Percentiles rank a stretch among this genome's conserved stretches.
Evolutionary conservation across 1,284 basidiomycete species (phyloP).

Genomic region (Gymnopus androsaceus): DNA sequence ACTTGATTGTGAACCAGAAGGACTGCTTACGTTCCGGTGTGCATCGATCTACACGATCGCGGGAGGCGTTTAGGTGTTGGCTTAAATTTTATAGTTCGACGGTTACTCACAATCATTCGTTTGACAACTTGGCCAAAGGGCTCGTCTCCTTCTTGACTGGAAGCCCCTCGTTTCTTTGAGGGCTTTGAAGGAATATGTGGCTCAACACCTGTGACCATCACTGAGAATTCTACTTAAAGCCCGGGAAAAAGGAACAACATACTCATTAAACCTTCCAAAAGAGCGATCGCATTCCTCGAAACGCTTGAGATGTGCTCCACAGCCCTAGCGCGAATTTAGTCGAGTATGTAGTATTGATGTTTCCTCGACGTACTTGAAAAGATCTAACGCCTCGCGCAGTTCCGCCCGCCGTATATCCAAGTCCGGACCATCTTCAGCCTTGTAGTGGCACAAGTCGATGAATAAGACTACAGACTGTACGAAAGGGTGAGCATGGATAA

Average conservation of each 20-base stretch:
- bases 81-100: too few relatives aligned
- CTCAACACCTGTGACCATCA: conserved; percentile 18
- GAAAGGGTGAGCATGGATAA: neutral
- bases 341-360: neutral
- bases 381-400: conserved; percentile 23
- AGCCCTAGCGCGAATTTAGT: conserved; percentile 17
- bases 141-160: conserved; percentile 20
- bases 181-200: conserved; percentile 23
- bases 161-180: conserved; percentile 19
- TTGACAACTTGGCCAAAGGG: conserved; percentile 27
- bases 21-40: conserved; percentile 1
- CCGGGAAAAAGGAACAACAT: neutral
- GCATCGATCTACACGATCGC: conserved; percentile 7
- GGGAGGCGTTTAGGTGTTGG: neutral
- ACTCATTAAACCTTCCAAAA: conserved; percentile 27
- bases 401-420: conserved; percentile 18
- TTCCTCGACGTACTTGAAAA: conserved; percentile 18
- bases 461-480: conserved; percentile 28
- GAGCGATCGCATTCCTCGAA: conserved; percentile 25
- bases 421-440: conserved; percentile 18
- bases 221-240: neutral
- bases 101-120: conserved; percentile 25
- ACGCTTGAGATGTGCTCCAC: conserved; percentile 26
- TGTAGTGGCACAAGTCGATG: conserved; percentile 27
- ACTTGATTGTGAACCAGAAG: conserved; percentile 5